A percentile compares a stretch with the other conserved stretches of the same genome.
Conservation (phyloP, 78 protist genomes). For the Dictyostelium firmibasis region DNA sequence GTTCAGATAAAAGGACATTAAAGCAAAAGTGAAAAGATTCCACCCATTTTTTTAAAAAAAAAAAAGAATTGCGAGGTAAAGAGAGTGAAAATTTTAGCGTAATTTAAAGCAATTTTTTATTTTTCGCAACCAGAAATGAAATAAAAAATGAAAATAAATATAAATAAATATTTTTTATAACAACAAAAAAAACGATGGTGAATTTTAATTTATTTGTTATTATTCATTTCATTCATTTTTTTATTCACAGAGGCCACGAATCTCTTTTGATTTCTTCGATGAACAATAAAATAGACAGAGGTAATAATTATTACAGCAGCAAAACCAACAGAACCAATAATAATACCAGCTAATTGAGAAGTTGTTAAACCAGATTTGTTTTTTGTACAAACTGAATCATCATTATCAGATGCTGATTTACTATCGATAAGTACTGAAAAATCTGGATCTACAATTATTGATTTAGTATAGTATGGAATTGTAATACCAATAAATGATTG, state of each 20-base stretch:
- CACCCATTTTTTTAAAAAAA: too few relatives aligned
- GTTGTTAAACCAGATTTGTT: neutral
- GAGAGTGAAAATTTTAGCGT: too few relatives aligned
- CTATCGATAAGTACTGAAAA: slow-evolving; percentile 7
- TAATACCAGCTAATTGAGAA: neutral
- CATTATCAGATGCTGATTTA: neutral
- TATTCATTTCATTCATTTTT: neutral
- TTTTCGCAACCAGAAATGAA: too few relatives aligned
- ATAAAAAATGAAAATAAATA: too few relatives aligned
- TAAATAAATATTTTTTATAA: too few relatives aligned
- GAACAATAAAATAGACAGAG: neutral
- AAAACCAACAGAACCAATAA: neutral
- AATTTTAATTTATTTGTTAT: too few relatives aligned
- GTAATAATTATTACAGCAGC: neutral
- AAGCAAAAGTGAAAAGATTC: too few relatives aligned
- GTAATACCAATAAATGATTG: slow-evolving; percentile 28
- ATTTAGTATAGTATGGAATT: neutral
- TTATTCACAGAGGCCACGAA: neutral
- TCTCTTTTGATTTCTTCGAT: neutral
- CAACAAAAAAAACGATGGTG: too few relatives aligned
- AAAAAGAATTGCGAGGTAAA: too few relatives aligned
- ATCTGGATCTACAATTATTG: slow-evolving; percentile 2
- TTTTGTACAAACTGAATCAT: neutral
- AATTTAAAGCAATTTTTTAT: too few relatives aligned
- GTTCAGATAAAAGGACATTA: too few relatives aligned